phyloP scores from a whole-genome alignment of 805 yeast species.

The Kregervanrija pseudodelftensis region DNA sequence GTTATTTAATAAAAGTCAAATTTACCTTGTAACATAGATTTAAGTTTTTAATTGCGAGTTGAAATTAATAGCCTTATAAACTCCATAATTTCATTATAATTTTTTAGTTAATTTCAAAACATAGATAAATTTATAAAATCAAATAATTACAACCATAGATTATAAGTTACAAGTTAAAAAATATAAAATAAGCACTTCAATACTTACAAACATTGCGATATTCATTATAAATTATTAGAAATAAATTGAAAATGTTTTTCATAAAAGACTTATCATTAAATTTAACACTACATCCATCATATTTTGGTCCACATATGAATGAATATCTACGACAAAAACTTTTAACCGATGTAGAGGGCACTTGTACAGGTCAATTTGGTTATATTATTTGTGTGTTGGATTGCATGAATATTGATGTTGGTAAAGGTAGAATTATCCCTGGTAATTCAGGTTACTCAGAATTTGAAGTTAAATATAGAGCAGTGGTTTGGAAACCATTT shows the following conservation, averaged over 20 bases:
- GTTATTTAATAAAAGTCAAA: no score
- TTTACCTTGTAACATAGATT: no score
- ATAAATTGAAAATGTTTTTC: slow-evolving; percentile 22
- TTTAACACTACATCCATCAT: slow-evolving; percentile 93
- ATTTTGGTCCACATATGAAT: slow-evolving; percentile 96
- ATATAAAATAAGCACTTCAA: no score
- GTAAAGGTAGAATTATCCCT: slow-evolving; percentile 86
- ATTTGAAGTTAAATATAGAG: slow-evolving; percentile 91
- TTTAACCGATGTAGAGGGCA: slow-evolving; percentile 94
- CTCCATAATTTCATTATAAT: no score
- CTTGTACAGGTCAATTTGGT: slow-evolving; percentile 98
- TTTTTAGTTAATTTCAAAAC: no score
- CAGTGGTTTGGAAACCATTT: slow-evolving; percentile 97
- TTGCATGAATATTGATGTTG: slow-evolving; percentile 90
- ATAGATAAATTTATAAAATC: no score
- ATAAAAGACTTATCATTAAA: slow-evolving; percentile 84
- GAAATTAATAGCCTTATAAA: no score
- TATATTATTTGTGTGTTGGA: slow-evolving; percentile 94
- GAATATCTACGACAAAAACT: slow-evolving; percentile 84
- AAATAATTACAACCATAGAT: no score
- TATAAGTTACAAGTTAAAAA: no score
- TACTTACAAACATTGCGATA: no score
- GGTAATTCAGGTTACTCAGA: slow-evolving; percentile 86
- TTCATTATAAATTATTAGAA: no score
- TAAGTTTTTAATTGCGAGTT: no score